Percentiles rank a stretch among this genome's conserved stretches.
These are phyloP conservation scores for Prunus armeniaca DNA, from an alignment of 306 rosid species.

Conservation along the genomic window DNA sequence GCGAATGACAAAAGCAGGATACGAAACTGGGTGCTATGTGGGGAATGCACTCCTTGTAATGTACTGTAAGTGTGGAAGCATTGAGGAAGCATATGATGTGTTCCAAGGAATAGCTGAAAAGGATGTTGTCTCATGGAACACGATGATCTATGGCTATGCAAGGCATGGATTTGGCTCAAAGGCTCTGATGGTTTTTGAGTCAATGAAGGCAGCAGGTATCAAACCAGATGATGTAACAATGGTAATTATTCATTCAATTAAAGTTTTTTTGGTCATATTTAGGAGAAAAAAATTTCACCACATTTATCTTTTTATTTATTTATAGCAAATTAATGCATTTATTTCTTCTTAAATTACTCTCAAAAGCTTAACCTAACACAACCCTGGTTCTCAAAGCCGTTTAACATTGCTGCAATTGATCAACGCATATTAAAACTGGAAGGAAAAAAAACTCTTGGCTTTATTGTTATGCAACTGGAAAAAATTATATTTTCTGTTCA, in stretches of 20 bases:
- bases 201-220: conserved; percentile 52
- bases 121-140: conserved; percentile 84
- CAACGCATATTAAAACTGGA: no score
- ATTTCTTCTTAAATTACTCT: no score
- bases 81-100: conserved; percentile 60
- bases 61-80: conserved; percentile 83
- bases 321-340: no score
- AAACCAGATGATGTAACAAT: conserved; percentile 70
- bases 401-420: no score
- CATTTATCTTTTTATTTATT: no score
- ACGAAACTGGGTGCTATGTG: conserved; percentile 60
- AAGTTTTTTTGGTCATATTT: background rate
- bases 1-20: conserved; percentile 62
- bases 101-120: conserved; percentile 70
- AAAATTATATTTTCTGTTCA: no score
- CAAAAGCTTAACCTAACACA: no score
- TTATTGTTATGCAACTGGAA: background rate
- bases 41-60: conserved; percentile 89
- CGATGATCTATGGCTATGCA: conserved; percentile 72
- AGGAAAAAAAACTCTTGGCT: background rate
- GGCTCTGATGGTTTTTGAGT: conserved; percentile 62
- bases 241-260: conserved; percentile 37
- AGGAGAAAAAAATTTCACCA: background rate
- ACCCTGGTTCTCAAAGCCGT: no score
- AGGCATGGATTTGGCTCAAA: conserved; percentile 82